Percentiles rank a stretch among this genome's conserved stretches.
Evolutionary conservation across 352 stramenopile species (phyloP).

Genomic region (Phytophthora sp.): DNA sequence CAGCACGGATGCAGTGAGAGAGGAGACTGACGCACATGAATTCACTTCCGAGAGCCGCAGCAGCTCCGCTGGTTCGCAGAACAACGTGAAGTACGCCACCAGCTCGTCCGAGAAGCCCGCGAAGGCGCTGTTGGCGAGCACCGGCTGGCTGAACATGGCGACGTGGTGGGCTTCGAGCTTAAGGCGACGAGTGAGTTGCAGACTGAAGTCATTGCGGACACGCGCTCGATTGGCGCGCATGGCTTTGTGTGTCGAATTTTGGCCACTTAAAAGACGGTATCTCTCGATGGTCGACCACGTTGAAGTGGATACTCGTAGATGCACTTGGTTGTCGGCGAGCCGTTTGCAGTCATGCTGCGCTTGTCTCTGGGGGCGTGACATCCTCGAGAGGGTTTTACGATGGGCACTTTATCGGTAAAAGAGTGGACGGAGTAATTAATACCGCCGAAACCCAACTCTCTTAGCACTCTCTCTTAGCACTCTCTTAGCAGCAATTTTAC

Average conservation of each 20-base stretch:
- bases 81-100: constrained; percentile 78
- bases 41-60: constrained; percentile 69
- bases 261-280: constrained; percentile 21
- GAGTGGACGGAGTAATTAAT: no score
- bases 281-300: constrained; percentile 12
- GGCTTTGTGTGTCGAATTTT: constrained; percentile 20
- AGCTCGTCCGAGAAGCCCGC: constrained; percentile 77
- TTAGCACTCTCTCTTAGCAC: no score
- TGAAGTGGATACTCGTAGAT: no score
- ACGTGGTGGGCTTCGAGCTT: constrained; percentile 33
- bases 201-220: constrained; percentile 22
- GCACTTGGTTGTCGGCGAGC: background rate
- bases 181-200: background rate
- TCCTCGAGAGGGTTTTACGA: no score
- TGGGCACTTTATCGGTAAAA: no score
- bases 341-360: no score
- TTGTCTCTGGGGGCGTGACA: no score
- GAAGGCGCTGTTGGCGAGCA: constrained; percentile 65
- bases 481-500: no score
- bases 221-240: no score
- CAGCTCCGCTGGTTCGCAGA: constrained; percentile 68
- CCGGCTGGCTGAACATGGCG: constrained; percentile 60
- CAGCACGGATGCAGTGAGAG: background rate
- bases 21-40: constrained; percentile 50
- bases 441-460: no score